Evolutionary conservation across 2,329 filamentous ascomycete genomes (phyloP), one percentile per base, ranked within the genome.

Genomic region (Cladophialophora yegresii): DNA sequence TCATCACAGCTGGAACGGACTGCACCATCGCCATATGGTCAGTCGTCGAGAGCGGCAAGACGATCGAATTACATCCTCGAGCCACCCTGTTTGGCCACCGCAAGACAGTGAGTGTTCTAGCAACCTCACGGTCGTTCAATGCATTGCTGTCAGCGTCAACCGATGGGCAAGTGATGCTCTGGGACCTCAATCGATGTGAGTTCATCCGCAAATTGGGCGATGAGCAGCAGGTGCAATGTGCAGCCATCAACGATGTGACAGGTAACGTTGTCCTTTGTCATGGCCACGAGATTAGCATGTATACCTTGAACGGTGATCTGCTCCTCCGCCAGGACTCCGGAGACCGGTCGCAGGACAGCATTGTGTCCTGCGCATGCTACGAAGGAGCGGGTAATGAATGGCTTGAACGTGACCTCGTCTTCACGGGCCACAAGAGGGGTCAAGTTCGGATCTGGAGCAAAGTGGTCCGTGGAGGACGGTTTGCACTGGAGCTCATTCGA

Each of bases 41-140:
- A 1, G 84, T 97, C 45, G 78, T 84, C 59, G 80, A 83, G 10
- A 81, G 81, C 0, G 82, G 83, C 9, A 93, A 91, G 68, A 81
- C 85, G 0, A 88, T 96, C 2, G 93, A 98, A 68, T 81, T 99
- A 0, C 81, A 90, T 53, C 89, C 90, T 1, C 86, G 88, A 47
- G 89, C 89, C 0, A 92, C 90, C 6, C 83, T 99, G 0, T 97
- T 97, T 74, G 95, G 93, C 0, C 95, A 99, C 79, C 91, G 92
- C 74, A 87, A 87, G 0, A 87, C 93, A 0, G 90, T 98, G 16
- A 91, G 87, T 1, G 86, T 87, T 1, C 87, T 99, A 54, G 91
- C 93, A 0, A 88, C 93, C 1, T 96, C 91, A 45, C 89, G 92
- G 67, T 90, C 92, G 0, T 96, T 97, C 75, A 93, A 91, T 73